phyloP scores from a whole-genome alignment of 2,329 filamentous ascomycete genomes.

The Epichloe elymi region DNA sequence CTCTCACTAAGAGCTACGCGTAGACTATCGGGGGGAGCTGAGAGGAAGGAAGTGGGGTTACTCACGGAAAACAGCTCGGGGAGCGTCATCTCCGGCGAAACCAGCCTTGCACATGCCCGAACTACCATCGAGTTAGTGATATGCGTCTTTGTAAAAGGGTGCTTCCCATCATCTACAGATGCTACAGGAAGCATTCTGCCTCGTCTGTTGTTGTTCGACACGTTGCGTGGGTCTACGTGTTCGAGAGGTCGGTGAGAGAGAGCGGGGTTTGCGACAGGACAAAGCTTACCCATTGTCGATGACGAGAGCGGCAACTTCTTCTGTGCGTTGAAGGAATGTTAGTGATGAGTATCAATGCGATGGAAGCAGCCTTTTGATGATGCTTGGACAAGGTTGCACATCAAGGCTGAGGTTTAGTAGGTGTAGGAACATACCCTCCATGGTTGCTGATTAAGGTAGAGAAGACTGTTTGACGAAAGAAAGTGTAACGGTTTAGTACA shows the following conservation, averaged over 20 bases:
- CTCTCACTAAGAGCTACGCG: conserved; percentile 6
- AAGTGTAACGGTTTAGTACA: conserved; percentile 6
- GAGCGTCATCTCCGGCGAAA: conserved; percentile 99
- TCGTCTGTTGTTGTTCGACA: not conserved
- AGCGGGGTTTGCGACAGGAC: conserved; percentile 11
- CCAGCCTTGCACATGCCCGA: conserved; percentile 99
- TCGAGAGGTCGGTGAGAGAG: conserved; percentile 24
- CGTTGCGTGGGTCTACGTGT: conserved; percentile 5
- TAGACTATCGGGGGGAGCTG: conserved; percentile 2
- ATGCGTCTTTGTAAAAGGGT: not conserved
- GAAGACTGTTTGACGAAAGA: conserved; percentile 14
- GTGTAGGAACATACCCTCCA: conserved; percentile 36
- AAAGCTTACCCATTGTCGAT: conserved; percentile 99
- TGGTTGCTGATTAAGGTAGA: conserved; percentile 35
- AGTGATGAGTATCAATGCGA: conserved; percentile 21
- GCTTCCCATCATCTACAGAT: not conserved
- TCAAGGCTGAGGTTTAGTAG: not conserved
- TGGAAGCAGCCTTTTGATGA: not conserved
- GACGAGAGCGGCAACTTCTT: conserved; percentile 99
- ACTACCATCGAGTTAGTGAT: conserved; percentile 44
- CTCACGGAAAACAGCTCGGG: conserved; percentile 99
- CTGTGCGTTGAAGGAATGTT: conserved; percentile 42
- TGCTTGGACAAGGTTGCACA: not conserved
- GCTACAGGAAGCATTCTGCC: not conserved
- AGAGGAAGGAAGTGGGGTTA: conserved; percentile 23